These are phyloP conservation scores for Aschersonia sp. DNA, from an alignment of 2,329 filamentous ascomycete species.

Conservation along the genomic window DNA sequence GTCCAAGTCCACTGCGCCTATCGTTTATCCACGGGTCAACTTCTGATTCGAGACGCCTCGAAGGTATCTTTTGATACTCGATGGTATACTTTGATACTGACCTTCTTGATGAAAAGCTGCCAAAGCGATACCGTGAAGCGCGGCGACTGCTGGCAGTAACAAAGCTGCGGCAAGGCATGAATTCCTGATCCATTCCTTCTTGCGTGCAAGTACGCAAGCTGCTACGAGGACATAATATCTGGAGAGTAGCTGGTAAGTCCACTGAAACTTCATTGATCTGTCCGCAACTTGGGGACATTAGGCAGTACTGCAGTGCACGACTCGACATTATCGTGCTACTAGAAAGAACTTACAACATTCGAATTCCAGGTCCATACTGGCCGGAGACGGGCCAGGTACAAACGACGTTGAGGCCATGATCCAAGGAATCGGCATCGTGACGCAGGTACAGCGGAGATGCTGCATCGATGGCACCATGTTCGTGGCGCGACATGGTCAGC, in stretches of 20 bases:
- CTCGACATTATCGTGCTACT: too few relatives aligned
- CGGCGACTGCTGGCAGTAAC: constrained; percentile 48
- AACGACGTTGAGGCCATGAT: constrained; percentile 24
- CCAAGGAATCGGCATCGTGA: neutral
- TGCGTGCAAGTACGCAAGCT: constrained; percentile 48
- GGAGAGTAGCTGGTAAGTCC: neutral
- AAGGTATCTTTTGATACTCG: too few relatives aligned
- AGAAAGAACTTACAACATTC: constrained; percentile 25
- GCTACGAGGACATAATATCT: constrained; percentile 52
- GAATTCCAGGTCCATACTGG: constrained; percentile 40
- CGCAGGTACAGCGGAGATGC: neutral
- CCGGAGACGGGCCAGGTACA: constrained; percentile 43
- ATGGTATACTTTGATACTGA: constrained; percentile 16
- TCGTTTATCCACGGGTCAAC: too few relatives aligned
- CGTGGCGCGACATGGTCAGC: neutral
- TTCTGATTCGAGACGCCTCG: too few relatives aligned
- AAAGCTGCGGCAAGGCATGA: constrained; percentile 49
- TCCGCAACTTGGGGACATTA: too few relatives aligned
- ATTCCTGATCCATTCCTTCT: constrained; percentile 45
- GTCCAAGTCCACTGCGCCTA: constrained; percentile 53
- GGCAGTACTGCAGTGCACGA: too few relatives aligned
- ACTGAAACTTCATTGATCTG: too few relatives aligned
- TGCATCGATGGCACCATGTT: neutral
- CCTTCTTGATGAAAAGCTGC: constrained; percentile 43
- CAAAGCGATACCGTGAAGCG: constrained; percentile 48